Evolutionary conservation across 352 stramenopile genomes (phyloP).

Genomic region (Phytophthora fragariae): DNA sequence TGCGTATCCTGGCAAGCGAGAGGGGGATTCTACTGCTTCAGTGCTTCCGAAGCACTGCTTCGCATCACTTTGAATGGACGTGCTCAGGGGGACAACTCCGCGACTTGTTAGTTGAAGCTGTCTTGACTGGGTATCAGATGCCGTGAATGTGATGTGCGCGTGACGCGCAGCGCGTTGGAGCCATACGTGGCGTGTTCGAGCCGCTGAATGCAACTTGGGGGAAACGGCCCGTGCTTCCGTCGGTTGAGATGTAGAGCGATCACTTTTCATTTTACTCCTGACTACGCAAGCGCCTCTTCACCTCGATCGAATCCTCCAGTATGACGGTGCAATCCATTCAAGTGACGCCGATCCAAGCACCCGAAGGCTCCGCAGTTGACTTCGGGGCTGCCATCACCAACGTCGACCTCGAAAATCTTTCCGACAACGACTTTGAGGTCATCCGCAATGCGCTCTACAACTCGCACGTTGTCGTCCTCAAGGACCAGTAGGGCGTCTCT

Average conservation of each 20-base stretch:
- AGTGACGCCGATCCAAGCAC: conserved; percentile 27
- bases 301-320: neutral
- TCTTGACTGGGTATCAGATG: neutral
- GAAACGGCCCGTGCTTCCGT: conserved; percentile 1
- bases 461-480: conserved; percentile 41
- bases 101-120: neutral
- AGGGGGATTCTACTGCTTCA: no score
- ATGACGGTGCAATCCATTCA: conserved; percentile 30
- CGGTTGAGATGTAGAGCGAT: neutral
- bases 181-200: conserved; percentile 12
- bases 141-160: conserved; percentile 25
- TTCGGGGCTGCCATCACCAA: conserved; percentile 38
- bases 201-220: neutral
- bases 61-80: neutral
- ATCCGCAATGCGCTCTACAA: conserved; percentile 40
- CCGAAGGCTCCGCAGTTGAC: conserved; percentile 26
- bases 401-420: conserved; percentile 35
- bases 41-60: neutral
- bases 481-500: conserved; percentile 36
- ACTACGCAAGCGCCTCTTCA: conserved; percentile 6
- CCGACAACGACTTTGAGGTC: conserved; percentile 29
- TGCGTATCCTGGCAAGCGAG: no score
- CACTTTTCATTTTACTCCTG: conserved; percentile 20
- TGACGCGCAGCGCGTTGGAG: conserved; percentile 28
- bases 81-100: neutral